Percentiles rank a stretch among this genome's conserved stretches.
phyloP scores from a whole-genome alignment of 2,329 filamentous ascomycete genomes.

The Lomentospora prolificans region DNA sequence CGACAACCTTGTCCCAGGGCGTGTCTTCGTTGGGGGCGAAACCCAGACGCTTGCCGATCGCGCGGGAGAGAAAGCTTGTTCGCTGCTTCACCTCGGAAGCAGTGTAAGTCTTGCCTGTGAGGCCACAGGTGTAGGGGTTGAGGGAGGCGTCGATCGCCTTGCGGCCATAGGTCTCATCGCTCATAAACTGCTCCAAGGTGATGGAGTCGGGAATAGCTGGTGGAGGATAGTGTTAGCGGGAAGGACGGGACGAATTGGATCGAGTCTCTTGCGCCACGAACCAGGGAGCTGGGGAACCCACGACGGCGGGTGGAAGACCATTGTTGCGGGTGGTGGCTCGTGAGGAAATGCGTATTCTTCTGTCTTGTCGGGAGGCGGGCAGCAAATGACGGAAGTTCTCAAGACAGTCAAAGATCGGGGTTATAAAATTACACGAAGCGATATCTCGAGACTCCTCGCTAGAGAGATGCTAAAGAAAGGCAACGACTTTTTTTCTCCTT shows the following conservation, averaged over 20 bases:
- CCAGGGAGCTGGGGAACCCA: conserved; percentile 53
- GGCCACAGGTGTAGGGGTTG: conserved; percentile 67
- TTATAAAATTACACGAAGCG: neutral
- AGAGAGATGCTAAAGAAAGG: too few relatives aligned
- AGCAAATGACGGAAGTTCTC: too few relatives aligned
- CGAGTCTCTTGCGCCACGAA: too few relatives aligned
- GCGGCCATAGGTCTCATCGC: conserved; percentile 61
- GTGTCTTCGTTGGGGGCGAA: conserved; percentile 61
- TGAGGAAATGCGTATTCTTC: too few relatives aligned
- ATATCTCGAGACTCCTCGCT: neutral
- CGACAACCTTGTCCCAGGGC: conserved; percentile 75
- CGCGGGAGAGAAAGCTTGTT: conserved; percentile 57
- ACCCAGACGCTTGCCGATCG: conserved; percentile 59
- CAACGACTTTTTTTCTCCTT: too few relatives aligned
- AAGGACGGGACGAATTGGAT: too few relatives aligned
- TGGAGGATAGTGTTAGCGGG: neutral
- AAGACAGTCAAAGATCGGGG: too few relatives aligned
- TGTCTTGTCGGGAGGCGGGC: too few relatives aligned
- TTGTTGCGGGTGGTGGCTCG: conserved; percentile 14
- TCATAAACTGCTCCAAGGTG: conserved; percentile 67
- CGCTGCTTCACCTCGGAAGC: conserved; percentile 53
- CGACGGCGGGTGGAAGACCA: conserved; percentile 51
- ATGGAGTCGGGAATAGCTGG: conserved; percentile 61
- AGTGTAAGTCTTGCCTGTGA: conserved; percentile 60
- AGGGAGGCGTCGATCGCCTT: conserved; percentile 50